Evolutionary conservation across 2,329 filamentous ascomycete species (phyloP).

Genomic region (Phialocephala sp.): DNA sequence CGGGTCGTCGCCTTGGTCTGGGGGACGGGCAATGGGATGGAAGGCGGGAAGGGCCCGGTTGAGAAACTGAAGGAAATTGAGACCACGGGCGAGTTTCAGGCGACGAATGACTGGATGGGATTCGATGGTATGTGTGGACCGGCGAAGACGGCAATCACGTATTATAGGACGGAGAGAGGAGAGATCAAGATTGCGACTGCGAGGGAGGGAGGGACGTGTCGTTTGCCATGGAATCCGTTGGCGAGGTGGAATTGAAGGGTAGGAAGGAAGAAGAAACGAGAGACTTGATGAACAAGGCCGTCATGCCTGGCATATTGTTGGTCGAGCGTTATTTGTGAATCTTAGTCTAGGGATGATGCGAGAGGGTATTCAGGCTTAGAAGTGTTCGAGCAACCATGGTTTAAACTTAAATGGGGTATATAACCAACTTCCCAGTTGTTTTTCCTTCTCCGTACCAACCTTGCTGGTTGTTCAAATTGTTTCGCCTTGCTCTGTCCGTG

Average conservation of each 20-base stretch:
- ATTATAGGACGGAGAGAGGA: conserved; percentile 12
- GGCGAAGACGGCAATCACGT: conserved; percentile 1
- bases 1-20: conserved; percentile 13
- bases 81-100: conserved; percentile 15
- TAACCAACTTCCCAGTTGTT: neutral
- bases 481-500: neutral
- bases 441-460: neutral
- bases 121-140: conserved; percentile 16
- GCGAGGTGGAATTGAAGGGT: conserved; percentile 14
- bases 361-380: neutral
- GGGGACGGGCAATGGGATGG: conserved; percentile 10
- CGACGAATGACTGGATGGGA: conserved; percentile 6
- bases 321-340: neutral
- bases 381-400: neutral
- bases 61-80: conserved; percentile 20
- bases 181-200: conserved; percentile 8
- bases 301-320: neutral
- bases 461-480: neutral
- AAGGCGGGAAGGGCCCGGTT: neutral
- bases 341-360: neutral
- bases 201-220: conserved; percentile 11
- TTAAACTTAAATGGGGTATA: no score
- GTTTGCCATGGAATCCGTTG: conserved; percentile 19
- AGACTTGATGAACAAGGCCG: neutral
- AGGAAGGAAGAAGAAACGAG: neutral